Evolutionary conservation across 2,329 filamentous ascomycete species (phyloP).

Genomic region (Aspergillus felis): DNA sequence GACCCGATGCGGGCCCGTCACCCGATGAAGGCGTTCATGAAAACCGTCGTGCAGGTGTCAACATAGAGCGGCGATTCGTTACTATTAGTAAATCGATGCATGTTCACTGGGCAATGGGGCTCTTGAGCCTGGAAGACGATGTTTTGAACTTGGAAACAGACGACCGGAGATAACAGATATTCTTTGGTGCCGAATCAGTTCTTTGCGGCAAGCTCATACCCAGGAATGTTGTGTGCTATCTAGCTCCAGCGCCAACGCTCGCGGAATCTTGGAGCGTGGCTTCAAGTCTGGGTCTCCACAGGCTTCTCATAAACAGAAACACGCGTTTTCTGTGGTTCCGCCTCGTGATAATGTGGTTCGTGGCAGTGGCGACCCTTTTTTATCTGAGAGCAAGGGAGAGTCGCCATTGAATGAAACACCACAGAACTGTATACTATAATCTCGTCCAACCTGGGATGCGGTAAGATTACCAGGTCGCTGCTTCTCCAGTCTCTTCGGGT

Average conservation of each 20-base stretch:
- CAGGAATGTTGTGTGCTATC: neutral
- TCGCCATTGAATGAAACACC: neutral
- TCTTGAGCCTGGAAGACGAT: constrained; percentile 75
- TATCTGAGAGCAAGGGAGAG: neutral
- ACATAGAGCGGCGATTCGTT: constrained; percentile 51
- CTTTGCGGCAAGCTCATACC: neutral
- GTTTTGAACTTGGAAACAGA: constrained; percentile 60
- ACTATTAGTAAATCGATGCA: constrained; percentile 61
- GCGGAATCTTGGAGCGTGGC: neutral
- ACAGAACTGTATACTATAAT: neutral
- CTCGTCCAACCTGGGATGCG: neutral
- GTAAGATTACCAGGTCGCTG: neutral
- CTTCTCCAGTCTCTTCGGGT: neutral
- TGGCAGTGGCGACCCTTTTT: neutral
- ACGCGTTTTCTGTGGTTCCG: neutral
- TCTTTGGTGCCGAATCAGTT: neutral
- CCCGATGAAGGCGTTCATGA: neutral
- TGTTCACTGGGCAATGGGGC: constrained; percentile 71
- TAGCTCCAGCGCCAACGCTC: neutral
- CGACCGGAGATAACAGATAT: constrained; percentile 9
- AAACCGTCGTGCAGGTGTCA: constrained; percentile 22
- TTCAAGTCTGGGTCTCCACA: neutral
- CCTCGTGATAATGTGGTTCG: neutral
- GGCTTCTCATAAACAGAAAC: no score
- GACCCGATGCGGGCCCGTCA: constrained; percentile 1